Base-by-base conservation (phyloP, 768 basidiomycete genomes). In the Peribolospora baueri region DNA sequence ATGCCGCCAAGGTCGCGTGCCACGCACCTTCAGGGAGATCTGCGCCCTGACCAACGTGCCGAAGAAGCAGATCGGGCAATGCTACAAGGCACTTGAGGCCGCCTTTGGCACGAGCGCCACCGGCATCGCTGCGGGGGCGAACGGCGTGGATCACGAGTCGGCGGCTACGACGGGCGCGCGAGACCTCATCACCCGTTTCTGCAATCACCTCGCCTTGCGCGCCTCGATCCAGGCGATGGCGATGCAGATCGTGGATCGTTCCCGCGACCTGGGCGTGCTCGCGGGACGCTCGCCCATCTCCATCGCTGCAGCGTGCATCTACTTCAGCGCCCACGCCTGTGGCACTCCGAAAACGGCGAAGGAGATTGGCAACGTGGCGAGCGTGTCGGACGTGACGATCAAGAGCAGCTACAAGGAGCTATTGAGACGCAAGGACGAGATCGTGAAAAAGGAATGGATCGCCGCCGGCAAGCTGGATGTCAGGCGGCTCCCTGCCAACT, bases 271-370 rank as follows among this genome's bases (percentile, higher is more conserved):
- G 60, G 84, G 85, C 47, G 81, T 91, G 58, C 87, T 88, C 42
- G 87, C 88, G 64, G 93, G 93, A 37, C 74, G 93, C 58, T 85
- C 80, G 62, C 91, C 91, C 1, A 84, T 95, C 52, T 93, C 93
- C n/a, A 88, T 98, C 61, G 93, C 91, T n/a, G 85, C 86, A 46
- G 87, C 85, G 46, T 84, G 86, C 14, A 87, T 98, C 57, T 87
- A 82, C 70, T 95, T 97, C 69, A 84, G 84, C 40, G 84, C 83
- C 64, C 74, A 80, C 60, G 65, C 95, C 47, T 72, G 90, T 62
- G 84, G 81, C 53, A 76, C 78, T 62, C 63, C 70, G 38, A 85
- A 84, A 68, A 74, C 78, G 36, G 74, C 81, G 50, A 78, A 79
- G 68, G 86, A 95, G 63, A 88, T 98, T 64, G 82, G 82, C 59